Conservation (phyloP, 768 basidiomycete genomes). For the Podaxis sp. region DNA sequence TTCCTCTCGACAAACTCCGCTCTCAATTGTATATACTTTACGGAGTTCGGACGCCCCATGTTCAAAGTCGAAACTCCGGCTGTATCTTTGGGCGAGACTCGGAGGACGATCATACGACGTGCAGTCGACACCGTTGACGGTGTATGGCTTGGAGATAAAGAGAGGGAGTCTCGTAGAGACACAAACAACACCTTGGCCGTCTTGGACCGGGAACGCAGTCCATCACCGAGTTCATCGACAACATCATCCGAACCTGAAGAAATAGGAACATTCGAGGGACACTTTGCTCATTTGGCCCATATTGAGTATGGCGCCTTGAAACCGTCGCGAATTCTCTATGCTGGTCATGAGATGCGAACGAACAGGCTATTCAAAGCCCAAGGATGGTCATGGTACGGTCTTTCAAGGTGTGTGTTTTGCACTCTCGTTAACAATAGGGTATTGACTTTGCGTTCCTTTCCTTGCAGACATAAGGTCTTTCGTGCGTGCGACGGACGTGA, state of each 20-base stretch:
- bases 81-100: neutral
- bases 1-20: slow-evolving; percentile 8
- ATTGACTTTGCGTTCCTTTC: neutral
- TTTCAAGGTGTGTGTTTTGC: neutral
- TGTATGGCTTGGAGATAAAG: slow-evolving; percentile 8
- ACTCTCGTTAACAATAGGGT: neutral
- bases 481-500: slow-evolving; percentile 10
- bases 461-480: slow-evolving; percentile 7
- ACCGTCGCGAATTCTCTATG: slow-evolving; percentile 10
- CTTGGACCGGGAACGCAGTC: neutral
- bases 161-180: neutral
- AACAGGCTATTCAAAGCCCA: neutral
- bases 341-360: slow-evolving; percentile 4
- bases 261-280: neutral
- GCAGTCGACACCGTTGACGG: slow-evolving; percentile 11
- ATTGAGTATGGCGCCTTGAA: slow-evolving; percentile 7
- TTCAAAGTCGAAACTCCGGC: slow-evolving; percentile 10
- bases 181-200: neutral
- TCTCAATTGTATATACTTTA: slow-evolving; percentile 5
- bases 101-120: slow-evolving; percentile 7
- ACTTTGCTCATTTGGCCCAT: slow-evolving; percentile 10
- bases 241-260: neutral
- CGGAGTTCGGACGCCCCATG: neutral
- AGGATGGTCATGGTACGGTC: slow-evolving; percentile 11
- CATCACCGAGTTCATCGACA: neutral